Evolutionary conservation across 805 yeast species (phyloP), one percentile per base, ranked within the genome.

Genomic region (Suhomyces kilbournensis): DNA sequence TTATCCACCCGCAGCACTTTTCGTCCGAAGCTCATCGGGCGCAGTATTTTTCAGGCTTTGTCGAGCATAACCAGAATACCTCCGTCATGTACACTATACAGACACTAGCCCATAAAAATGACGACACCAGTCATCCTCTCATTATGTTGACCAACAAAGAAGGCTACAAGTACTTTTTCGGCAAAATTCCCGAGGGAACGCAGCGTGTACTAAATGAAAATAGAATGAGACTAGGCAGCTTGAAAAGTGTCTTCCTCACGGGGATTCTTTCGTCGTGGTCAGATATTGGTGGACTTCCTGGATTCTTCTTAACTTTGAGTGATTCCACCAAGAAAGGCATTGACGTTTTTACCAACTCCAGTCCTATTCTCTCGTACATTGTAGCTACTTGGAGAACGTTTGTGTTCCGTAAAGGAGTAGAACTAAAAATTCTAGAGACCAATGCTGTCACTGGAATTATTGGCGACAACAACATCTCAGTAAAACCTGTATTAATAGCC

Each of bases 201-300:
- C 99, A 93, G 66, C 73, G 99, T 60, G 71, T 81, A 3, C 68
- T 90, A 48, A 80, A 81, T 53, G 90, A 86, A 56, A 76, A 80
- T 56, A 81, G 82, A 44, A 64, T 85, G 23, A 76, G 78, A 45
- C 68, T 88, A 12, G 76, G 85, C 1, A 85, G 81, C 55, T 67
- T 90, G 30, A 76, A 80, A 46, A 81, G 83, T 35, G 72, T 93
- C 3, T 92, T 89, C 61, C 62, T 94, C 4, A 84, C 97, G 0
- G 99, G 99, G 2, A 73, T 72, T n/a, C 55, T 88, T 9, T 56
- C 64, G 19, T 68, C 79, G 50, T 93, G 97, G 97, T 66, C 78
- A 5, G 77, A 85, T n/a, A 71, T 90, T 2, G 90, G 96, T n/a
- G 99, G 99, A 0, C 68, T 93, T 6, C 97, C 98, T 0, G 99